These are phyloP conservation scores for Emiliania huxleyi DNA, from an alignment of 78 protist genomes.

Conservation along the genomic window DNA sequence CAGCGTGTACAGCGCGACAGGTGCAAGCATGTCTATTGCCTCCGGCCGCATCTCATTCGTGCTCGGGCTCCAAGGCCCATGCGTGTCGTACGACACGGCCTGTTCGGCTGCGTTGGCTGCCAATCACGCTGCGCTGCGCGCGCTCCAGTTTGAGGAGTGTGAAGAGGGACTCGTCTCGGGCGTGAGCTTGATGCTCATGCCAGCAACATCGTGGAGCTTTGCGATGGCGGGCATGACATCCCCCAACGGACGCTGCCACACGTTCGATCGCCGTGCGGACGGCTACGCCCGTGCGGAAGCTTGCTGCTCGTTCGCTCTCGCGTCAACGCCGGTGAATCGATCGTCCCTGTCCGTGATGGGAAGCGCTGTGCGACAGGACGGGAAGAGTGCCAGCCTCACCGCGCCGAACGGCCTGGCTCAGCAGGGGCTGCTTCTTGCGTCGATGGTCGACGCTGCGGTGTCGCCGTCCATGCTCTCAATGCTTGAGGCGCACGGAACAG, in stretches of 20 bases:
- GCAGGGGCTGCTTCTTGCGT: conserved; percentile 39
- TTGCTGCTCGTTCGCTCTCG: conserved; percentile 56
- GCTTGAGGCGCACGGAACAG: background rate
- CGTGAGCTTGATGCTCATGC: background rate
- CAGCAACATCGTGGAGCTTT: conserved; percentile 8
- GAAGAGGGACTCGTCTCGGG: background rate
- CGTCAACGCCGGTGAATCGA: conserved; percentile 64
- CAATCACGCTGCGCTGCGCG: conserved; percentile 57
- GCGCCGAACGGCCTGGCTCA: conserved; percentile 71
- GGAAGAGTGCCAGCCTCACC: conserved; percentile 53
- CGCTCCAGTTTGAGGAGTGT: background rate
- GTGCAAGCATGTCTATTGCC: background rate
- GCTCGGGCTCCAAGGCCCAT: conserved; percentile 77
- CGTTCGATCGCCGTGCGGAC: conserved; percentile 72
- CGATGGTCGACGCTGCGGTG: conserved; percentile 35
- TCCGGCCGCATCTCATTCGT: conserved; percentile 67
- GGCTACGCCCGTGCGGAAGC: conserved; percentile 88
- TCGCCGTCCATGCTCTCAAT: conserved; percentile 40
- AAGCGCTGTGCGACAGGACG: conserved; percentile 53
- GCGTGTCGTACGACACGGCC: conserved; percentile 83
- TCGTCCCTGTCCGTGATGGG: conserved; percentile 26
- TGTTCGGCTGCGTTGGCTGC: conserved; percentile 82
- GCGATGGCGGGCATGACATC: conserved; percentile 56
- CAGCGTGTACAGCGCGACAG: background rate
- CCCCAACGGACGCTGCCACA: conserved; percentile 62